Conservation (phyloP, 2,329 filamentous ascomycete genomes). For the Podosphaera fusca region DNA sequence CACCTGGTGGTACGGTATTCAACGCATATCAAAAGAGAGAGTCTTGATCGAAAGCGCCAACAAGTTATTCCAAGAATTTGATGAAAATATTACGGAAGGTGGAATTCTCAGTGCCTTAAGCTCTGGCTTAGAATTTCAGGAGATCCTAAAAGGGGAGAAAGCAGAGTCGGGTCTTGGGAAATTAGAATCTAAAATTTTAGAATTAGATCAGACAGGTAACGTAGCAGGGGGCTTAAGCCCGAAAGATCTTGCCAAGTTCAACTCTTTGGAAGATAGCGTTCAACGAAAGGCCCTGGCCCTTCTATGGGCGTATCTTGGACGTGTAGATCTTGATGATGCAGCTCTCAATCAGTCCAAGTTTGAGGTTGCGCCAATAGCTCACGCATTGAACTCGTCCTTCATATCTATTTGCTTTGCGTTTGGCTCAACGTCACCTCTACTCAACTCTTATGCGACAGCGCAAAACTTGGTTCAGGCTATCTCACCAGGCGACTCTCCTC, state of each 20-base stretch:
- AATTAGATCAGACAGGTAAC: constrained; percentile 25
- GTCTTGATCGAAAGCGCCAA: constrained; percentile 85
- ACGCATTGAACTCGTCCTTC: constrained; percentile 68
- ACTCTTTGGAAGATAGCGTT: constrained; percentile 56
- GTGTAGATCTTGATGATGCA: constrained; percentile 61
- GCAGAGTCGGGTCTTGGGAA: constrained; percentile 62
- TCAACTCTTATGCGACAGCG: constrained; percentile 58
- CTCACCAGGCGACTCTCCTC: constrained; percentile 58
- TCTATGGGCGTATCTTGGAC: constrained; percentile 85
- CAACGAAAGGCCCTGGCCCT: constrained; percentile 73
- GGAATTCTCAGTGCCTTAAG: constrained; percentile 64
- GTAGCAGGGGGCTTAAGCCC: constrained; percentile 36
- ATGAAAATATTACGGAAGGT: constrained; percentile 59
- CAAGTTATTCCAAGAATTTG: constrained; percentile 81
- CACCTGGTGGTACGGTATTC: constrained; percentile 96
- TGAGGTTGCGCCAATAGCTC: constrained; percentile 68
- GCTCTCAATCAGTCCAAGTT: constrained; percentile 68
- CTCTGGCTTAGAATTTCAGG: constrained; percentile 64
- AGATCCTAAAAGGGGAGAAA: constrained; percentile 52
- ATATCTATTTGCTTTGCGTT: constrained; percentile 72
- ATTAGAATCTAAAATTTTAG: constrained; percentile 60
- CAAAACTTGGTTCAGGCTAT: constrained; percentile 83
- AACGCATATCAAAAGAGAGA: constrained; percentile 78
- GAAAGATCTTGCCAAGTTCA: constrained; percentile 56
- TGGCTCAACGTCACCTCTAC: constrained; percentile 57